These are phyloP conservation scores for Cryptococcus sp. DNA, from an alignment of 1,284 basidiomycete genomes.

Conservation along the genomic window DNA sequence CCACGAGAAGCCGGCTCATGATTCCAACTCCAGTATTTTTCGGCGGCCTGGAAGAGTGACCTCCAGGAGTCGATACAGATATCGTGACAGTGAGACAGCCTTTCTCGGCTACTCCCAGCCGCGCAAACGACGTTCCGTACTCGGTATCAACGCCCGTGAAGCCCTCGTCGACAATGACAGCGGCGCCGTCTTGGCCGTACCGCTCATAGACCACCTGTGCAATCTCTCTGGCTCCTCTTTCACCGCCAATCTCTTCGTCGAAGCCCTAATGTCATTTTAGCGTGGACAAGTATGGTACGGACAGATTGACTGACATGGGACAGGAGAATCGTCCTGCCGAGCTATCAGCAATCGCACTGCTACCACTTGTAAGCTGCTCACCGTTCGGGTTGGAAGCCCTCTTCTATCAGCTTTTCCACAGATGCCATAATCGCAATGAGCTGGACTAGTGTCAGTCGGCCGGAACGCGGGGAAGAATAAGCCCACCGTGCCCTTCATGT, in stretches of 20 bases:
- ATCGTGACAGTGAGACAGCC: slow-evolving; percentile 58
- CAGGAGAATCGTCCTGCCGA: slow-evolving; percentile 4
- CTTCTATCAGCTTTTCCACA: slow-evolving; percentile 22
- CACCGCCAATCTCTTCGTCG: slow-evolving; percentile 32
- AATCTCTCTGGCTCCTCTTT: slow-evolving; percentile 30
- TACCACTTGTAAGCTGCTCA: neutral
- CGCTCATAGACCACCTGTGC: slow-evolving; percentile 19
- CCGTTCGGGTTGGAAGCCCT: slow-evolving; percentile 23
- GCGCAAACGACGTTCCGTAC: slow-evolving; percentile 32
- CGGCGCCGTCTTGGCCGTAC: slow-evolving; percentile 31
- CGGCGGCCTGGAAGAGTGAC: slow-evolving; percentile 63
- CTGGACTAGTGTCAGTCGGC: neutral
- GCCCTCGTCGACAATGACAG: slow-evolving; percentile 40
- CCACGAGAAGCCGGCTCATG: slow-evolving; percentile 43
- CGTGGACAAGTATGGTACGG: neutral
- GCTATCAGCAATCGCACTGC: neutral
- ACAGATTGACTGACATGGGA: slow-evolving; percentile 1
- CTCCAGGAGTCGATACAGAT: slow-evolving; percentile 61
- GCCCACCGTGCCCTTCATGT: slow-evolving; percentile 27
- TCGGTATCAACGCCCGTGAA: slow-evolving; percentile 33
- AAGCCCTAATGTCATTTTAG: slow-evolving; percentile 14
- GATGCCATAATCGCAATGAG: slow-evolving; percentile 20
- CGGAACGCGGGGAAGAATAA: neutral
- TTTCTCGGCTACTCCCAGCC: slow-evolving; percentile 38
- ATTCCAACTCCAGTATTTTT: slow-evolving; percentile 19